Evolutionary conservation across 371 early-diverging fungal genomes (phyloP), one percentile per base, ranked within the genome.

Genomic region (Phascolomyces articulosus): DNA sequence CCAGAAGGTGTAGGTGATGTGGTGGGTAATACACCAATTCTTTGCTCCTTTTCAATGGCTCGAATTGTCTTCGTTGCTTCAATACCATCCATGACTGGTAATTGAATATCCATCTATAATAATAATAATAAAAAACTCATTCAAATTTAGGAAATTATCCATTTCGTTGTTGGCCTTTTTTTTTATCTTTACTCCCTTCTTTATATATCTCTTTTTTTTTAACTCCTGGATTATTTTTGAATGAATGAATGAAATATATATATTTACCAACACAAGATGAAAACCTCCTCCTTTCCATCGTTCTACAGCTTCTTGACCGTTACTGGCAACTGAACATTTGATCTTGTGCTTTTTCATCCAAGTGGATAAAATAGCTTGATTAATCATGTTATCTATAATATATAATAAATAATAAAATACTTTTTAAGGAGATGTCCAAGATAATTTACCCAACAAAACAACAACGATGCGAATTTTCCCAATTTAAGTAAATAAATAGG

Each of bases 21-120:
- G 55, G 62, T 69, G 20, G 80, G 83, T 21, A 86, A 71, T 1
- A 86, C 85, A 3, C 88, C 88, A 61, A 87, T 88, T 71, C 85
- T 84, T 63, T 85, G 77, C 31, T 79, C 75, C 61, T 82, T 83
- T 71, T 93, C 95, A 60, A 91, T 59, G 0, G 73, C 71, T 31
- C 93, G 86, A 55, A 93, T 94, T 72, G 77, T 82, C 20, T 88
- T 85, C 2, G 95, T 93, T 3, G 91, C 92, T 60, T 88, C 85
- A 24, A 94, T 89, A 59, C 95, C 95, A 66, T 90, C 87, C 91
- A 93, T 89, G 1, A 90, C 87, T 7, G 93, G 93, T 65, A 94
- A 80, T 72, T 92, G 89, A 66, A 94, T 88, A 73, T 94, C 95
- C 92, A 93, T 92, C 84, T 89, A 72, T 13, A 56, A 27, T 10